Evolutionary conservation across 192 early-diverging fungal genomes (phyloP), one percentile per base, ranked within the genome.

Genomic region (Coemansia sp.): DNA sequence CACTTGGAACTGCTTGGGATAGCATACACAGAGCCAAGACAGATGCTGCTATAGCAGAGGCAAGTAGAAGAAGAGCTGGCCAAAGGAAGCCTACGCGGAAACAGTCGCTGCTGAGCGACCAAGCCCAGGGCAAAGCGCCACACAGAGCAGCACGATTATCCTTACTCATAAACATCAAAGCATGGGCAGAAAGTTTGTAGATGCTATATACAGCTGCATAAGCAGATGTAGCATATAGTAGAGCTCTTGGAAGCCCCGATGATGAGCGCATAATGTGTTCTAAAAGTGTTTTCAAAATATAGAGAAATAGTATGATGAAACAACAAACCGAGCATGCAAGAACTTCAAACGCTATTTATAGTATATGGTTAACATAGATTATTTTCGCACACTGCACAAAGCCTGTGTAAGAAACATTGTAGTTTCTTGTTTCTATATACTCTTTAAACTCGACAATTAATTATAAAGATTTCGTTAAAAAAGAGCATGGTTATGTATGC

Each of bases 71-170:
- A n/a, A 65, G 25, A 9, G 61, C 52, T 12, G 75, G 70, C 75
- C 75, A 77, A 9, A 72, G 42, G 7, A 57, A 25, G 40, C 58
- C 39, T 2, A 18, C 12, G 2, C 72, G 72, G 51, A 61, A 68
- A 23, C 58, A 63, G 25, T 34, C 30, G 18, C 30, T 34, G 0
- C 30, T 57, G 13, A 57, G 9, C 6, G 55, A 57, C 55, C 55
- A 57, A 2, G n/a, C 13, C 55, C 55, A 57, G 18, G n/a, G 7
- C 31, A 31, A 57, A 21, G 30, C 18, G 30, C 55, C 30, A 26
- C 55, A 57, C 12, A 57, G 18, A 8, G 6, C 7, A 15, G 20
- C 30, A 7, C 25, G 25, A 57, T 57, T 6, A 4, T 18, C 9
- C 20, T 12, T 31, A 33, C 21, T 0, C 16, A 34, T 15, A 34